Evolutionary conservation across 805 yeast species (phyloP).

Genomic region (Starmerella bombicola): DNA sequence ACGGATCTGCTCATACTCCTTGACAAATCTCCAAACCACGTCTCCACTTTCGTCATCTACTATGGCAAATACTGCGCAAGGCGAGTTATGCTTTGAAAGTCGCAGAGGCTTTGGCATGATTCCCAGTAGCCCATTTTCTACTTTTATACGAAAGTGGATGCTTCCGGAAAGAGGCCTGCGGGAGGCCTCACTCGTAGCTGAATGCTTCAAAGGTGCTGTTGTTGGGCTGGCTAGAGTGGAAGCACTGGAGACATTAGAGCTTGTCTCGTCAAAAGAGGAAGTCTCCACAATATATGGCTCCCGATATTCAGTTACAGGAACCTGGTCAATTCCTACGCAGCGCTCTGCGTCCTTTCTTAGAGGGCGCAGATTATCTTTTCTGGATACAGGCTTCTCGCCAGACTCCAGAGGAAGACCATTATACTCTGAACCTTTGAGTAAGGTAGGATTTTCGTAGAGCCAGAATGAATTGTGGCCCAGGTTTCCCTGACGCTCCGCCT

Average conservation of each 20-base stretch:
- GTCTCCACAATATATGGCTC: no score
- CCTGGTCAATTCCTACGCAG: no score
- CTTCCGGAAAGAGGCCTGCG: background rate
- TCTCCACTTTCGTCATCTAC: conserved; percentile 45
- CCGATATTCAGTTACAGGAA: no score
- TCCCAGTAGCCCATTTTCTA: conserved; percentile 9
- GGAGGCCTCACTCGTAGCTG: background rate
- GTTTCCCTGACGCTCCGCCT: no score
- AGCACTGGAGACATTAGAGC: background rate
- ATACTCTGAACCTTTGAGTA: no score
- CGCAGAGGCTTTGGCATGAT: conserved; percentile 3
- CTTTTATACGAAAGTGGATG: background rate
- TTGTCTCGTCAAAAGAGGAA: background rate
- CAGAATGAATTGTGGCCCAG: no score
- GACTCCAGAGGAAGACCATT: no score
- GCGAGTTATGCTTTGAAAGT: background rate
- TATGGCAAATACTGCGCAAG: conserved; percentile 11
- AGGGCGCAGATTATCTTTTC: no score
- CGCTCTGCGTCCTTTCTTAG: no score
- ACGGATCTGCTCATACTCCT: conserved; percentile 47
- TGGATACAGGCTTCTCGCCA: no score
- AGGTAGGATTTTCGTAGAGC: no score
- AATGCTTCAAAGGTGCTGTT: background rate
- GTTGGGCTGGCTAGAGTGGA: background rate
- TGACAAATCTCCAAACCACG: conserved; percentile 65